Conservation (phyloP, 2,329 filamentous ascomycete genomes). For the Beauveria sp. region DNA sequence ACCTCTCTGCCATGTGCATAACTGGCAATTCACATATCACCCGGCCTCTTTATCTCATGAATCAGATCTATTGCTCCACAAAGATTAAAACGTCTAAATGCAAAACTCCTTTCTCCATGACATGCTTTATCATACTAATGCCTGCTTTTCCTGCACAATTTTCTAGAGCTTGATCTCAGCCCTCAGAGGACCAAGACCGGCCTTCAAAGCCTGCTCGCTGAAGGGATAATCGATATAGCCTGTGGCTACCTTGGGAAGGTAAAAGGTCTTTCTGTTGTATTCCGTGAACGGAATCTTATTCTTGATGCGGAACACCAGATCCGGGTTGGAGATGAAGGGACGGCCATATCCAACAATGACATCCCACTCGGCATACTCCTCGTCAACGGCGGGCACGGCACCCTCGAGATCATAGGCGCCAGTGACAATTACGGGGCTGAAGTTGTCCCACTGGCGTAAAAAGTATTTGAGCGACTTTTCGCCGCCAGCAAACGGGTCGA, state of each 20-base stretch:
- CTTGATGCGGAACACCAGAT: constrained; percentile 21
- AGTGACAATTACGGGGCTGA: constrained; percentile 22
- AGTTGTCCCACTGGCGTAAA: constrained; percentile 23
- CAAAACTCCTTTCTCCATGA: background rate
- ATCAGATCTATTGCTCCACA: background rate
- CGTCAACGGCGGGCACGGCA: constrained; percentile 17
- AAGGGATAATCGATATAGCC: constrained; percentile 8
- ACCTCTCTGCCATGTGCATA: background rate
- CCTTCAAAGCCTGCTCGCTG: constrained; percentile 4
- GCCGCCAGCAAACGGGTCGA: constrained; percentile 24
- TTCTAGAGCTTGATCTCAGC: background rate
- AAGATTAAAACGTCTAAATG: background rate
- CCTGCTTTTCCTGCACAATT: no score
- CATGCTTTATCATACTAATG: background rate
- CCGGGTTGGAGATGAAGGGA: constrained; percentile 22
- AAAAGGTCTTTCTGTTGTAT: constrained; percentile 22
- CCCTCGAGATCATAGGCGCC: constrained; percentile 18
- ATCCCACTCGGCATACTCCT: constrained; percentile 21
- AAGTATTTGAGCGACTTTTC: constrained; percentile 22
- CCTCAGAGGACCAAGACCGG: background rate
- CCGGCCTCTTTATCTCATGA: background rate
- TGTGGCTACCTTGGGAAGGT: constrained; percentile 5
- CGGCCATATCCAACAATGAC: constrained; percentile 24
- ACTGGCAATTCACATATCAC: background rate
- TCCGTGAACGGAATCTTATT: constrained; percentile 17